Conservation (phyloP, 2,329 filamentous ascomycete genomes). For the Botrytis porri region DNA sequence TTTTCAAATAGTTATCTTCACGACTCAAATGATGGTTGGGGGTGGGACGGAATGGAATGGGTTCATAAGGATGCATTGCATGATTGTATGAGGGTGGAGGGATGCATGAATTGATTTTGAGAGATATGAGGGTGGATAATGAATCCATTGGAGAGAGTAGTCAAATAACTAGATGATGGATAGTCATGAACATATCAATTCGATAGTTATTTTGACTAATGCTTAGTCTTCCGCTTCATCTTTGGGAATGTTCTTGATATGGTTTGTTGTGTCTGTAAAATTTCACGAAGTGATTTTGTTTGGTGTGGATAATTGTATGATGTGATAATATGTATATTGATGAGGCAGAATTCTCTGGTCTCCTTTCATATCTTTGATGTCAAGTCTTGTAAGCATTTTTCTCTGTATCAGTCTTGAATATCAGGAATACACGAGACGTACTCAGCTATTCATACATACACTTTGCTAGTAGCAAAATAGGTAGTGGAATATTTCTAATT, state of each 20-base stretch:
- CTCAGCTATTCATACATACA: background rate
- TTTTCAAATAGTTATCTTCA: conserved; percentile 24
- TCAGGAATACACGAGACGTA: background rate
- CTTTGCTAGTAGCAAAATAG: background rate
- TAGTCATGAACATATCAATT: conserved; percentile 16
- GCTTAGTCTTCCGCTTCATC: background rate
- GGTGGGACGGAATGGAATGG: conserved; percentile 16
- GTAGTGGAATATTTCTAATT: background rate
- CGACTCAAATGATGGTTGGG: conserved; percentile 18
- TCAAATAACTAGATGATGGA: conserved; percentile 2
- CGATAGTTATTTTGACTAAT: conserved; percentile 5
- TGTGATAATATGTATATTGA: background rate
- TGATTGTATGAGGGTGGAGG: conserved; percentile 15
- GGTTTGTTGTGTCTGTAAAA: background rate
- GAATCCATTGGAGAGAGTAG: conserved; percentile 6
- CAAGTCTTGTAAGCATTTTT: background rate
- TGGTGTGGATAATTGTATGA: background rate
- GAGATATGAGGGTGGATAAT: conserved; percentile 7
- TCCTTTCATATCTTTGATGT: background rate
- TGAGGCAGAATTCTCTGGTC: background rate
- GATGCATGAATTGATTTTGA: conserved; percentile 13
- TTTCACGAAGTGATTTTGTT: background rate
- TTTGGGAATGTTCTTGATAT: background rate
- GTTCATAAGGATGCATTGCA: conserved; percentile 17
- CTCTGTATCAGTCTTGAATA: background rate